Conservation (phyloP, 441 rosid genomes). For the Euphorbia celastroides region DNA sequence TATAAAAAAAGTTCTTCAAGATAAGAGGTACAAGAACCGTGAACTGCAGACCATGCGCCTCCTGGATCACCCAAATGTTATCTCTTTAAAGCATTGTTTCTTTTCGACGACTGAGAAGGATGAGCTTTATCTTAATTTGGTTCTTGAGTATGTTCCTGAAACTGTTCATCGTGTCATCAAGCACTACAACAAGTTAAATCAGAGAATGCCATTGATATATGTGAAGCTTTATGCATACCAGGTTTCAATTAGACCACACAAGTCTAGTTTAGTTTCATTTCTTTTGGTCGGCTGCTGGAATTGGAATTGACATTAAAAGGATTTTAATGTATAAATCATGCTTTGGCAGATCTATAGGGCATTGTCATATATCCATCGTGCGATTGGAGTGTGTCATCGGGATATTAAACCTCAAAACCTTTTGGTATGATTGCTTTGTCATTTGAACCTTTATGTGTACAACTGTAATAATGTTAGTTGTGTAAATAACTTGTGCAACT, state of each 20-base stretch:
- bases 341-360: constrained; percentile 79
- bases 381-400: constrained; percentile 91
- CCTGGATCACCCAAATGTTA: constrained; percentile 94
- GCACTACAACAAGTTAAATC: constrained; percentile 78
- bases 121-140: constrained; percentile 91
- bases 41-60: constrained; percentile 92
- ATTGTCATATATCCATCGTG: constrained; percentile 87
- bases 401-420: constrained; percentile 98
- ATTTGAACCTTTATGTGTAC: no score
- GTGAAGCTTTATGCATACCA: constrained; percentile 91
- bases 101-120: constrained; percentile 86
- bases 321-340: constrained; percentile 12
- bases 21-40: constrained; percentile 86
- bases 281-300: constrained; percentile 5
- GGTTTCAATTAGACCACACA: no score
- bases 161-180: constrained; percentile 81
- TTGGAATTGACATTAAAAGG: background rate
- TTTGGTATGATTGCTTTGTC: constrained; percentile 71
- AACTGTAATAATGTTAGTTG: background rate
- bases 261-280: background rate
- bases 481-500: background rate
- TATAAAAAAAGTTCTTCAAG: constrained; percentile 93
- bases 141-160: constrained; percentile 96
- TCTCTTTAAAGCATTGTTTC: constrained; percentile 93
- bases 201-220: constrained; percentile 81